Evolutionary conservation across 2,329 filamentous ascomycete species (phyloP).

Genomic region (Pseudodiploospora longispora): DNA sequence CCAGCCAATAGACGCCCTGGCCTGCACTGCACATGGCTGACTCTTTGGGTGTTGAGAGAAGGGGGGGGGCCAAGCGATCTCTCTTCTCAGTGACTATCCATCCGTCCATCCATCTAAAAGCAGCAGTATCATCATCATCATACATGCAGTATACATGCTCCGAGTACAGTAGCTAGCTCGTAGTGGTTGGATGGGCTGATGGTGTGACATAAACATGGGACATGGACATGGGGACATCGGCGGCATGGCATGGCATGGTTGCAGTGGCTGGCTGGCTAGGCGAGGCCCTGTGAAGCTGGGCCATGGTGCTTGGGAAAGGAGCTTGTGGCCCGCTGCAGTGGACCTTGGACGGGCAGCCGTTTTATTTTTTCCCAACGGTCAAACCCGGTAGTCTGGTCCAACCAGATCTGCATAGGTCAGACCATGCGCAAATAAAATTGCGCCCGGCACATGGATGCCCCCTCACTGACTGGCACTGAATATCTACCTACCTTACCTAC

Average conservation of each 20-base stretch:
- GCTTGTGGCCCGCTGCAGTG: neutral
- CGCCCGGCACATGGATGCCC: neutral
- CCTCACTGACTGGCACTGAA: too few species aligned
- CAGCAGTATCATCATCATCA: too few species aligned
- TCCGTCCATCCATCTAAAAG: neutral
- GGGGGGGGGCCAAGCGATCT: neutral
- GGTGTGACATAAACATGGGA: neutral
- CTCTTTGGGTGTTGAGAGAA: neutral
- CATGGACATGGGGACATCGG: neutral
- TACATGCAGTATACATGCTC: too few species aligned
- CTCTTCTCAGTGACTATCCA: neutral
- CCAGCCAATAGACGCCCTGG: neutral
- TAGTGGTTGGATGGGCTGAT: neutral
- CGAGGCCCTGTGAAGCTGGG: neutral
- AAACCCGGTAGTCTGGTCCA: conserved; percentile 3
- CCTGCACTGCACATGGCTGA: neutral
- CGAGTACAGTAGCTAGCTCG: neutral
- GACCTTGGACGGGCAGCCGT: neutral
- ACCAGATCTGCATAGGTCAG: conserved; percentile 1
- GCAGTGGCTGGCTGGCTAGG: neutral
- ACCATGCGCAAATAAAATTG: neutral
- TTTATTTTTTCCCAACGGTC: neutral
- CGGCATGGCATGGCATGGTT: neutral
- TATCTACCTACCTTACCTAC: too few species aligned
- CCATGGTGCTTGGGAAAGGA: too few species aligned